phyloP scores from a whole-genome alignment of 257 asterid genomes.

The Primulina tabacum region DNA sequence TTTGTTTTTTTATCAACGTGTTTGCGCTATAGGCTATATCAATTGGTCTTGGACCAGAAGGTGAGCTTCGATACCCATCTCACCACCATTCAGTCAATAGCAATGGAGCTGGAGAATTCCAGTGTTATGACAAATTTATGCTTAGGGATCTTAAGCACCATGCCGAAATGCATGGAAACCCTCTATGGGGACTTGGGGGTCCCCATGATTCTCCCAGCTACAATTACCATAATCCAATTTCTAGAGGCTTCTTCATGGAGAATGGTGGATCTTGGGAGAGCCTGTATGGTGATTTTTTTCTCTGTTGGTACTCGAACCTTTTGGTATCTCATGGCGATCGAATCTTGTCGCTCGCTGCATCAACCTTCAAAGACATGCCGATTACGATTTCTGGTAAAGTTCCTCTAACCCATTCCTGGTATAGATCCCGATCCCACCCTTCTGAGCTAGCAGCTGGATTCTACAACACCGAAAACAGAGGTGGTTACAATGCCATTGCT shows the following conservation, averaged over 20 bases:
- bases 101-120: conserved; percentile 79
- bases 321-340: conserved; percentile 62
- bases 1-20: neutral
- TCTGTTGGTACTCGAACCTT: conserved; percentile 69
- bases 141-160: conserved; percentile 55
- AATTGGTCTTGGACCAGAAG: conserved; percentile 85
- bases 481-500: conserved; percentile 55
- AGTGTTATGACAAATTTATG: conserved; percentile 71
- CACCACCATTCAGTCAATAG: conserved; percentile 35
- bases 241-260: conserved; percentile 60
- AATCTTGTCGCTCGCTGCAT: conserved; percentile 59
- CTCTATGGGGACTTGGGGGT: conserved; percentile 84
- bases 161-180: conserved; percentile 51
- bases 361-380: conserved; percentile 46
- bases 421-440: conserved; percentile 67
- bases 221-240: conserved; percentile 37
- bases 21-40: conserved; percentile 54
- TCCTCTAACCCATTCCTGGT: conserved; percentile 56
- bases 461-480: conserved; percentile 60
- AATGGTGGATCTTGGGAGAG: conserved; percentile 78
- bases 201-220: conserved; percentile 68
- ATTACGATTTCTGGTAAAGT: conserved; percentile 55
- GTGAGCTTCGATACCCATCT: conserved; percentile 85
- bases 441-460: conserved; percentile 67
- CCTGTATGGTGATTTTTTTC: conserved; percentile 76